A percentile compares a stretch with the other conserved stretches of the same genome.
phyloP scores from a whole-genome alignment of 371 early-diverging fungal species.

The Neoconidiobolus thromboides region DNA sequence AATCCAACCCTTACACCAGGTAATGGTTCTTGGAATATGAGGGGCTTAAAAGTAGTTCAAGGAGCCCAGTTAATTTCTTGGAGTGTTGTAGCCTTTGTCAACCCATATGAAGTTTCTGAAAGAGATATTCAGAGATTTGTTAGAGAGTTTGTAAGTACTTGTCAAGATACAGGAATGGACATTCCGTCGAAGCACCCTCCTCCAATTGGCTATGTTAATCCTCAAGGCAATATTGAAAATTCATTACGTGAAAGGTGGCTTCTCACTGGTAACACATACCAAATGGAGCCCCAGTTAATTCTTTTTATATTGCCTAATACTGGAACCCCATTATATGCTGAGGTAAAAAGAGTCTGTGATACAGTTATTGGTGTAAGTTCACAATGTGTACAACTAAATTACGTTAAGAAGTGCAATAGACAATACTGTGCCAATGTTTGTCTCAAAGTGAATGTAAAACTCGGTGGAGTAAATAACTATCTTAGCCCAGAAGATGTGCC shows the following conservation, averaged over 20 bases:
- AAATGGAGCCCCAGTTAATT: conserved; percentile 50
- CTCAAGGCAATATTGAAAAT: conserved; percentile 38
- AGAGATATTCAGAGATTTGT: conserved; percentile 26
- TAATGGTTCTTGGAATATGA: conserved; percentile 82
- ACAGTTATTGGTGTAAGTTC: conserved; percentile 76
- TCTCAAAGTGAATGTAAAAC: conserved; percentile 76
- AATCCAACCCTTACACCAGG: conserved; percentile 47
- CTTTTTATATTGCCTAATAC: conserved; percentile 75
- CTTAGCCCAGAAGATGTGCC: conserved; percentile 21
- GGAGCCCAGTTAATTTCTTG: conserved; percentile 66
- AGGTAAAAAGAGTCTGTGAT: conserved; percentile 87
- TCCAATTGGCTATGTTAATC: conserved; percentile 48
- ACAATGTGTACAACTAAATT: conserved; percentile 76
- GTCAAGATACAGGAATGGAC: conserved; percentile 38
- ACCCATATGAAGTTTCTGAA: conserved; percentile 13
- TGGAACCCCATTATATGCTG: conserved; percentile 69
- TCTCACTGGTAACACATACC: conserved; percentile 46
- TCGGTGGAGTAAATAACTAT: conserved; percentile 58
- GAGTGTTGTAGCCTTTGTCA: conserved; percentile 49
- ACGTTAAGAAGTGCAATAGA: conserved; percentile 35
- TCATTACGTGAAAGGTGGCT: conserved; percentile 51
- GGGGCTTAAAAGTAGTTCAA: conserved; percentile 56
- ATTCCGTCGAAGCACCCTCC: conserved; percentile 30
- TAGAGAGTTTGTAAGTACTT: conserved; percentile 23
- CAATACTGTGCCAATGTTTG: conserved; percentile 59